A percentile compares a stretch with the other conserved stretches of the same genome.
Evolutionary conservation across 75 land plant species (phyloP).

Genomic region (Picea sitchensis): DNA sequence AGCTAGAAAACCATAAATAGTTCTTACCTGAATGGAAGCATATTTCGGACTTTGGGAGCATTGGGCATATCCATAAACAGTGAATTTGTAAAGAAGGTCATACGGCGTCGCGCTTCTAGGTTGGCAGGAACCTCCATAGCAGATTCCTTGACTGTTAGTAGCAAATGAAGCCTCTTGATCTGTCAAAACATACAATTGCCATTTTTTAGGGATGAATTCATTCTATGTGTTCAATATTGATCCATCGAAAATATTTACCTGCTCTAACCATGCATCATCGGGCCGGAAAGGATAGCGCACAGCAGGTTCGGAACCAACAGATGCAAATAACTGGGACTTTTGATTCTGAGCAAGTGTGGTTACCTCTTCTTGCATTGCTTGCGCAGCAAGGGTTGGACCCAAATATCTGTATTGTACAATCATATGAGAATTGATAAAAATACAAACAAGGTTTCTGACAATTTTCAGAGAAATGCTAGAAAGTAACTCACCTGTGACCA

Average conservation of each 20-base stretch:
- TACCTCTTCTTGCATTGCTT: background rate
- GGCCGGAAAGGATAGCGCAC: background rate
- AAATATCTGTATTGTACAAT: background rate
- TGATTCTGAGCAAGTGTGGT: background rate
- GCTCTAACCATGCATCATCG: constrained; percentile 32
- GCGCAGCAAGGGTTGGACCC: background rate
- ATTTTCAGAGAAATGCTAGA: background rate
- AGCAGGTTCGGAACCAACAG: constrained; percentile 10
- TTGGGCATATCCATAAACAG: constrained; percentile 94
- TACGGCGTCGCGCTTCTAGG: constrained; percentile 81
- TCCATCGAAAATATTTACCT: constrained; percentile 19
- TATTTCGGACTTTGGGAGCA: constrained; percentile 88
- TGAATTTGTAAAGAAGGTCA: constrained; percentile 90
- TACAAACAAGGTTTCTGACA: background rate
- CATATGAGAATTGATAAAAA: background rate
- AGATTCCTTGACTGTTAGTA: constrained; percentile 79
- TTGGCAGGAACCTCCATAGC: constrained; percentile 92
- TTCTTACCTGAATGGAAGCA: constrained; percentile 87
- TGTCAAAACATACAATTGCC: background rate
- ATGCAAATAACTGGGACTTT: constrained; percentile 1
- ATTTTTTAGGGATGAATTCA: background rate
- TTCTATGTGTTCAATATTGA: background rate
- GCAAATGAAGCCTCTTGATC: constrained; percentile 56
- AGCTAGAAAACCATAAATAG: no score
- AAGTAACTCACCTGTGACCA: constrained; percentile 10